Conservation (phyloP, 768 basidiomycete genomes). For the Mrakia gelida region DNA sequence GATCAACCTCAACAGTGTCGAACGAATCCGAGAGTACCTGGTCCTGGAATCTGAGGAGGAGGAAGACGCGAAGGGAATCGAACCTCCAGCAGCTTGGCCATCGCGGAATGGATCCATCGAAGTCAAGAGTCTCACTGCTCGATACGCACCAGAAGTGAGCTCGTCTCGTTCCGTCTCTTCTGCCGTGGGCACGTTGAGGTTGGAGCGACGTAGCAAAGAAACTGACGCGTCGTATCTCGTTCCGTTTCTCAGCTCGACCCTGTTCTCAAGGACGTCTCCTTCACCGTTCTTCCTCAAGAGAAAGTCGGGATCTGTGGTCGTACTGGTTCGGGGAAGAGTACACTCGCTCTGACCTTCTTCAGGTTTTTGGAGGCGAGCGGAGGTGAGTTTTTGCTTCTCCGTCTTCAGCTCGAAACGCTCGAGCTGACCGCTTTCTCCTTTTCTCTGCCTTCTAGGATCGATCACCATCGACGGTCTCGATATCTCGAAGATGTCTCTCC, state of each 20-base stretch:
- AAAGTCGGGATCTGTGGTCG: constrained; percentile 47
- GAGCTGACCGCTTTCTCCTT: not conserved
- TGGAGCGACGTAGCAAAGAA: constrained; percentile 29
- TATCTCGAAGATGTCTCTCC: constrained; percentile 43
- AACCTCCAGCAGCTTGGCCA: constrained; percentile 49
- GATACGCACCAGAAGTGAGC: constrained; percentile 40
- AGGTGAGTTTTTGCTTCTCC: not conserved
- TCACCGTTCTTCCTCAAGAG: constrained; percentile 45
- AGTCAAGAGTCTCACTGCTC: constrained; percentile 44
- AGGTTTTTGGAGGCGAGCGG: constrained; percentile 46
- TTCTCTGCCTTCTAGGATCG: constrained; percentile 34
- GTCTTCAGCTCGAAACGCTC: not conserved
- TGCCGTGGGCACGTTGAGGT: no score
- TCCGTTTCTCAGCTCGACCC: constrained; percentile 20
- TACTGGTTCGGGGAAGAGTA: constrained; percentile 42
- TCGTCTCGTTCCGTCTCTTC: constrained; percentile 4
- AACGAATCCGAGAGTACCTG: constrained; percentile 39
- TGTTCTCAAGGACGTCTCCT: constrained; percentile 46
- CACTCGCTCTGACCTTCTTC: constrained; percentile 49
- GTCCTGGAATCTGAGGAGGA: constrained; percentile 38
- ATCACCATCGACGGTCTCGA: constrained; percentile 48
- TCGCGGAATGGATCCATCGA: constrained; percentile 42
- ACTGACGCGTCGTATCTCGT: constrained; percentile 11
- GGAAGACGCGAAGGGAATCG: constrained; percentile 37
- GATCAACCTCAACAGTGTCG: constrained; percentile 33